A percentile compares a stretch with the other conserved stretches of the same genome.
Conservation (phyloP, 768 basidiomycete genomes). For the Hygrocybe coccinea region DNA sequence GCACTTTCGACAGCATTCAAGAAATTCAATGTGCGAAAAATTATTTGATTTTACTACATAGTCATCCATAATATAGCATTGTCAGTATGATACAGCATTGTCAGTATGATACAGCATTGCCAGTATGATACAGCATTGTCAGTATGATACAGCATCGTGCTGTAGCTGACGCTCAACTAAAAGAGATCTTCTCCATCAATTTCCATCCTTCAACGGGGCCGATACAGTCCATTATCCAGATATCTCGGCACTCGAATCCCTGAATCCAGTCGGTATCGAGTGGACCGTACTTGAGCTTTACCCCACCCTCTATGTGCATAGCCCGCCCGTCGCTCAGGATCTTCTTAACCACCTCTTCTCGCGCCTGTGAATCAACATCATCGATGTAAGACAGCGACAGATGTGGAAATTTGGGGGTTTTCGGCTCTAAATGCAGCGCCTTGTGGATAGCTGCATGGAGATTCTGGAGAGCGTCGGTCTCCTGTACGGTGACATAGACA, state of each 20-base stretch:
- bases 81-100: too few species aligned
- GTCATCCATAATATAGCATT: too few species aligned
- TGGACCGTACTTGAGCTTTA: conserved; percentile 32
- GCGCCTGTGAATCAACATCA: conserved; percentile 58
- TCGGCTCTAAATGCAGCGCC: conserved; percentile 34
- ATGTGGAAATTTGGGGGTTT: conserved; percentile 63
- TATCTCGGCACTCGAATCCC: conserved; percentile 43
- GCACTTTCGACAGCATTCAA: conserved; percentile 20
- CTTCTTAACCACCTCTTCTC: conserved; percentile 42
- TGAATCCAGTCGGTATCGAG: conserved; percentile 32
- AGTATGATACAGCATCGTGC: too few species aligned
- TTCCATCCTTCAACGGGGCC: conserved; percentile 59
- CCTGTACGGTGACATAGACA: conserved; percentile 52
- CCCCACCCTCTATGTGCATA: conserved; percentile 13
- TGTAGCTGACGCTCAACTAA: conserved; percentile 6
- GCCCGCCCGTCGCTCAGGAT: conserved; percentile 38
- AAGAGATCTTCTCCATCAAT: conserved; percentile 38
- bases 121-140: too few species aligned
- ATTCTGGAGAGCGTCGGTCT: conserved; percentile 39
- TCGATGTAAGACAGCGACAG: conserved; percentile 70
- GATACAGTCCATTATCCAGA: conserved; percentile 58
- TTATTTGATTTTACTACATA: too few species aligned
- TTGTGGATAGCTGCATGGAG: conserved; percentile 48
- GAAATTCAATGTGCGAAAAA: too few species aligned
- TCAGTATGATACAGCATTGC: too few species aligned